Evolutionary conservation across 1,139 yeast genomes (phyloP), one percentile per base, ranked within the genome.

Genomic region (Protomyces inouyei): DNA sequence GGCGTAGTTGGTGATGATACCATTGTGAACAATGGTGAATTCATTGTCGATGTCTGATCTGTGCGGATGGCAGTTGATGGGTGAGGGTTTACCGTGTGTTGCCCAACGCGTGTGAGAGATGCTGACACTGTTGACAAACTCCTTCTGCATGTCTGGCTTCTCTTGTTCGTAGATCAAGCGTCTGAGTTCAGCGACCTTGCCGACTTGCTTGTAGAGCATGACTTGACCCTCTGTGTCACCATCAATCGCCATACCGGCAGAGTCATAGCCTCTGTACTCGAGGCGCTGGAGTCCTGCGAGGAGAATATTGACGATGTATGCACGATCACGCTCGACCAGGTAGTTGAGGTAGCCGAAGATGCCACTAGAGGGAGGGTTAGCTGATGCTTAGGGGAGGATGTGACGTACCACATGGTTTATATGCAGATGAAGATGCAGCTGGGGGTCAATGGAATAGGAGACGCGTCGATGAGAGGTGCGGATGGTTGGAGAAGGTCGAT

Each of bases 61-160:
- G 28, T 93, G 98, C 61, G 99, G 99, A 75, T 95, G 99, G 76
- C 98, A 93, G 80, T 95, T 95, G 69, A 78, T 74, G 67, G 82
- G 84, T 72, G 83, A 84, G 65, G 98, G 98, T 72, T 86, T 89
- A 77, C 99, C 99, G 77, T 95, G 99, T 55, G 99, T 95, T 57
- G 99, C 98, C 99, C 99, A 95, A 81, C 99, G 87, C 18, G 99
- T 95, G 78, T 95, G 99, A 51, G 98, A 98, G 76, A 95, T 93
- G 75, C 96, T 98, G 67, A 86, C 93, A 74, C 93, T 98, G 76
- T 87, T 85, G 71, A 85, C 87, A 73, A 90, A 90, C 65, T 83
- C 84, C 71, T 86, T 82, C 73, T 86, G 83, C 66, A 84, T 81
- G 65, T 84, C 77, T 64, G 80, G 79, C 53, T 77, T 76, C 55